Evolutionary conservation across 192 early-diverging fungal species (phyloP).

Genomic region (Powellomyces hirtus): DNA sequence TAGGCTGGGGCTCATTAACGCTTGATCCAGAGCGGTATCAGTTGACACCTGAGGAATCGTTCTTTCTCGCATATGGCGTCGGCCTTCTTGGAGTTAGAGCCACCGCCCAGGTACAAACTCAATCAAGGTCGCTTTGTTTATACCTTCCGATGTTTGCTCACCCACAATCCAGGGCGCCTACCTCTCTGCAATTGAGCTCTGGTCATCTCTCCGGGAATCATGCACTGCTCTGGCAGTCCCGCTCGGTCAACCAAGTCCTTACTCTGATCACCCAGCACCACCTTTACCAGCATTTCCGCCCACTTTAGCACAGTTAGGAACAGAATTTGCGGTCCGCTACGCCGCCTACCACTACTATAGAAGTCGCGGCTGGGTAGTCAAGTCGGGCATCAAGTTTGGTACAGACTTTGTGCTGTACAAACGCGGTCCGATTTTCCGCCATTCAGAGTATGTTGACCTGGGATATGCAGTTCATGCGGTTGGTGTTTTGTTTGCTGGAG

Average conservation of each 20-base stretch:
- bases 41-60: conserved; percentile 68
- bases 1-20: background rate
- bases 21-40: conserved; percentile 61
- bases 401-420: conserved; percentile 70
- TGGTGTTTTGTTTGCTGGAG: background rate
- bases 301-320: conserved; percentile 1
- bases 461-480: background rate
- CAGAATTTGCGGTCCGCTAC: conserved; percentile 65
- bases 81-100: conserved; percentile 50
- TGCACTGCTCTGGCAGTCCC: background rate
- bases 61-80: conserved; percentile 66
- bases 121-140: too few relatives aligned
- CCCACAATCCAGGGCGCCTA: too few relatives aligned
- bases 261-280: background rate
- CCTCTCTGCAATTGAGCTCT: too few relatives aligned
- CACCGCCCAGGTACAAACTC: conserved; percentile 7
- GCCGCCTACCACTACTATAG: conserved; percentile 83
- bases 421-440: conserved; percentile 55
- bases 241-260: background rate
- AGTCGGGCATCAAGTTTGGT: conserved; percentile 82
- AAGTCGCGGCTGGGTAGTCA: conserved; percentile 78
- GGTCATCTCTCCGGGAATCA: conserved; percentile 15
- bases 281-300: too few relatives aligned
- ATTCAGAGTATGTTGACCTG: conserved; percentile 47
- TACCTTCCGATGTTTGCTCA: too few relatives aligned